These are phyloP conservation scores for Fusarium beomiforme DNA, from an alignment of 2,329 filamentous ascomycete species.

Conservation along the genomic window DNA sequence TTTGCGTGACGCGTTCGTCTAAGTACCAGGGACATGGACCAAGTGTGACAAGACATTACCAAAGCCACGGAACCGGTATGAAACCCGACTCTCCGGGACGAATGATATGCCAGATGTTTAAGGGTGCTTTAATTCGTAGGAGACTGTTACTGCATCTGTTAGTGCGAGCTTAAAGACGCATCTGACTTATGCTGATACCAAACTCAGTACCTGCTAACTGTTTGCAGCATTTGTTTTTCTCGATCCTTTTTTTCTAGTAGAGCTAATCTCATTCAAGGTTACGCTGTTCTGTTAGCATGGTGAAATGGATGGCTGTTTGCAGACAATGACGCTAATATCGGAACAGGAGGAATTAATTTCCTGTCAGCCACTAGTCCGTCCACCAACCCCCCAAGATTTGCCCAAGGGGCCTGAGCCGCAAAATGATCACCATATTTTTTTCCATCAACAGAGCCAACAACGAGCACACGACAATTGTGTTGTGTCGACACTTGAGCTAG, in stretches of 20 bases:
- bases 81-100: background rate
- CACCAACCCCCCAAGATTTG: background rate
- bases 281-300: background rate
- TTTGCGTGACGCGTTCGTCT: background rate
- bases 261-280: background rate
- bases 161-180: background rate
- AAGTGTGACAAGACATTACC: background rate
- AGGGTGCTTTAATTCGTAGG: background rate
- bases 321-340: background rate
- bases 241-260: background rate
- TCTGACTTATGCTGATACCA: background rate
- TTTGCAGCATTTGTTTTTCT: background rate
- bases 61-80: background rate
- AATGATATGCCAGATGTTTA: background rate
- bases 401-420: background rate
- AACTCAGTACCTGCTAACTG: background rate
- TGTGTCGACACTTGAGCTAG: background rate
- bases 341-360: conserved; percentile 6
- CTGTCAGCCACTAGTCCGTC: background rate
- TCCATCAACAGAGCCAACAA: background rate
- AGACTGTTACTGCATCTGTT: background rate
- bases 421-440: background rate
- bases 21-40: background rate
- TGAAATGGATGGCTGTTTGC: background rate
- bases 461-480: background rate